Evolutionary conservation across 257 asterid species (phyloP), one percentile per base, ranked within the genome.

Genomic region (Solanum appendiculatum): DNA sequence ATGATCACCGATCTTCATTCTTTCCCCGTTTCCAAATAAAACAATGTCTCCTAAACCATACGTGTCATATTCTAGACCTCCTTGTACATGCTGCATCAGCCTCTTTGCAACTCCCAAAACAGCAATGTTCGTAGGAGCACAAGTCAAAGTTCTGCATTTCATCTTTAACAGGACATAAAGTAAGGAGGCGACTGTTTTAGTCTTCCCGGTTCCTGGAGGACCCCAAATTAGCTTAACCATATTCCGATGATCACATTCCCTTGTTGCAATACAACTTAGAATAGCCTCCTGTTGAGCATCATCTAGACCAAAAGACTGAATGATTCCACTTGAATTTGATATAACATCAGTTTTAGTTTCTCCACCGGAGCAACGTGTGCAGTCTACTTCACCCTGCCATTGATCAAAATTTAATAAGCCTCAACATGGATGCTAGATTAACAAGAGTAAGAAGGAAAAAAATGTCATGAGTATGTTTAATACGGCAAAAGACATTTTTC

Each of bases 201-300:
- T 93, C 46, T 93, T 92, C 51, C 93, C 94, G 1, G 94, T 93
- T 33, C 94, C 94, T 0, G 94, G 94, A 0, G 95, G 94, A 54
- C 94, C 94, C 94, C 94, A 92, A 46, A 91, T 87, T 86, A 93
- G 89, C 92, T 89, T 91, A 15, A 89, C 91, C 13, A 75, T 88
- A 18, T 73, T 91, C 60, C 5, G 34, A 6, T 93, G 93, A 33
- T 0, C 15, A 39, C 95, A 93, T 84, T 87, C 87, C 33, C 86
- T 89, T 18, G 91, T 33, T 3, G 87, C 87, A 64, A 91, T 9
- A 64, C 94, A 89, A 54, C 88, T 86, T 78, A 86, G 3, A 23
- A 93, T 88, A 60, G 93, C 95, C 39, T 34, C 87, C 54, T 39
- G 64, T 60, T 93, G 93, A 23, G 94, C 92, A 56, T 85, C 88